phyloP scores from a whole-genome alignment of 2,329 filamentous ascomycete species.

The Colletotrichum sojae region DNA sequence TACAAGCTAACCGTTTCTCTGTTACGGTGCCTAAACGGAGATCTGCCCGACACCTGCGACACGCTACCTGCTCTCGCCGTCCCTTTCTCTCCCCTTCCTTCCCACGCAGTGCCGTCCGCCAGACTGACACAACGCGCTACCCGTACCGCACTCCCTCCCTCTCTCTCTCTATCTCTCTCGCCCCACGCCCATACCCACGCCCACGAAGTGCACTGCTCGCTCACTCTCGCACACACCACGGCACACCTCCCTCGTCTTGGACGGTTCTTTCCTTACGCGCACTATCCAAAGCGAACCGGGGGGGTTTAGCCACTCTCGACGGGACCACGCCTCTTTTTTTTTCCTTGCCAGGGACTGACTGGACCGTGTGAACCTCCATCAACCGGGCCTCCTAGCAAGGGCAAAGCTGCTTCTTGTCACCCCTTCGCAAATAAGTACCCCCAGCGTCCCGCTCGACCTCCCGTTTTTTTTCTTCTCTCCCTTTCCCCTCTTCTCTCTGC shows the following conservation, averaged over 20 bases:
- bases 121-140: conserved; percentile 26
- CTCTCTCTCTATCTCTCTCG: conserved; percentile 5
- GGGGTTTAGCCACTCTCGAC: conserved; percentile 27
- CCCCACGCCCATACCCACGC: conserved; percentile 16
- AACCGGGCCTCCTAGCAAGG: conserved; percentile 38
- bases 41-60: no score
- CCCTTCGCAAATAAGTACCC: conserved; percentile 57
- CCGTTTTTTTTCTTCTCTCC: conserved; percentile 45
- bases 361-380: conserved; percentile 38
- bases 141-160: background rate
- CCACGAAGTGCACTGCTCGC: no score
- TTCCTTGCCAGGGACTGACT: conserved; percentile 33
- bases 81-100: background rate
- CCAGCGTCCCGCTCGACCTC: conserved; percentile 48
- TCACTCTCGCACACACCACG: background rate
- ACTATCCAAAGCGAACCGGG: conserved; percentile 14
- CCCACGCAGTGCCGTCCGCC: conserved; percentile 20
- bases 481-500: conserved; percentile 49
- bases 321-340: conserved; percentile 40
- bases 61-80: background rate
- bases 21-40: background rate
- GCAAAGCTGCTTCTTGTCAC: conserved; percentile 38
- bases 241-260: conserved; percentile 6
- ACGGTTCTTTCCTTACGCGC: conserved; percentile 17
- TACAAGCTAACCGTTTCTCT: background rate